Base-by-base conservation (phyloP, 164 flowering plant genomes). In the Dillenia turbinata region DNA sequence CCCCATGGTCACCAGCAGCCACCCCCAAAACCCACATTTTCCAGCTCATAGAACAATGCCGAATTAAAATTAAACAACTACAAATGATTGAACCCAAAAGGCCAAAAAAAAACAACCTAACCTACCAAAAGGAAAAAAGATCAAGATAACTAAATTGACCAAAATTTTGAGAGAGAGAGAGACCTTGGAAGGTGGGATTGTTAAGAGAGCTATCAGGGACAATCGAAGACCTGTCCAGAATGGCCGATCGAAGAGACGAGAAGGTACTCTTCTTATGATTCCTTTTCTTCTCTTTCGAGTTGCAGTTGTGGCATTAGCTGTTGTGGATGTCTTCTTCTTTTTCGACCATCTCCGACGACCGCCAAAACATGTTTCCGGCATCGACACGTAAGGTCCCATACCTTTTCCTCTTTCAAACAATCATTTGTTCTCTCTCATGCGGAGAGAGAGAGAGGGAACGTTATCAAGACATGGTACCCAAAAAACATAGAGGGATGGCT, bases 381-480 rank as follows among this genome's bases (percentile, higher is more conserved):
- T 64, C 15, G 91, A 86, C 26, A 82, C 81, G 61, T 88, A 86
- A 12, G 65, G 80, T 19, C 91, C 91, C 91, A 86, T 85, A 19
- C 61, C 60, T 63, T 54, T 44, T 44, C 50, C 72, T 44, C 40
- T 33, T 33, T 33, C 6, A 33, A 33, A 4, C 4, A 33, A 33
- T 33, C 5, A 19, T 19, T 26, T 33, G 7, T 33, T 33, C 64
- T 12, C 53, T 49, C 49, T 44, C 51, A 52, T 12, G 12, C 0
- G 52, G 26, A 51, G 24, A 51, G 64, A 50, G 16, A 51, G 43
- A 61, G n/a, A 33, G 46, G n/a, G n/a, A 5, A 26, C 33, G 3
- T 3, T 2, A 26, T 26, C 5, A 5, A 1, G 3, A 26, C 33
- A 26, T 26, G n/a, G n/a, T n/a, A n/a, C n/a, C n/a, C n/a, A n/a